Conservation (phyloP, 2,329 filamentous ascomycete genomes). For the Sporothrix euskadiensis region DNA sequence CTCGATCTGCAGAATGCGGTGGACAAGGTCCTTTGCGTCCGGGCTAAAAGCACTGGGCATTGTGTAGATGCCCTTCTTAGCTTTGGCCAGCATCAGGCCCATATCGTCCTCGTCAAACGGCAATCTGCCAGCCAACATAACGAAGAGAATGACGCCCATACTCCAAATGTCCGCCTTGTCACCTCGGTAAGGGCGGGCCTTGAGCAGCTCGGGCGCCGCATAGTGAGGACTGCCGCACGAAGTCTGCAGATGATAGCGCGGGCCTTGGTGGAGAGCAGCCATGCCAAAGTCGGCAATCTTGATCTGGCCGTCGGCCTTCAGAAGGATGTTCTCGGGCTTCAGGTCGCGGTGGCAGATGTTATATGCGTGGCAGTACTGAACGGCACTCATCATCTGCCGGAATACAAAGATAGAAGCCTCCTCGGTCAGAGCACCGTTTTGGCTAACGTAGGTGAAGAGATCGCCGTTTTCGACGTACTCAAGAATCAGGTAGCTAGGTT, state of each 20-base stretch:
- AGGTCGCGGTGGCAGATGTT: slow-evolving; percentile 95
- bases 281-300: slow-evolving; percentile 98
- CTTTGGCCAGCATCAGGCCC: slow-evolving; percentile 61
- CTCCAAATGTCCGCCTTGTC: slow-evolving; percentile 94
- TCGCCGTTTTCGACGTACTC: slow-evolving; percentile 82
- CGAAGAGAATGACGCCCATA: slow-evolving; percentile 84
- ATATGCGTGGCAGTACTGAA: slow-evolving; percentile 90
- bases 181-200: slow-evolving; percentile 74
- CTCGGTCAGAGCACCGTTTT: slow-evolving; percentile 72
- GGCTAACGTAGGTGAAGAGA: slow-evolving; percentile 82
- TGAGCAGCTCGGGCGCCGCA: slow-evolving; percentile 87
- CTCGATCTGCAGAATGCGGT: slow-evolving; percentile 74
- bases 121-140: slow-evolving; percentile 77
- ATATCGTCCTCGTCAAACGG: slow-evolving; percentile 76
- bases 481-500: slow-evolving; percentile 79
- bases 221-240: slow-evolving; percentile 97
- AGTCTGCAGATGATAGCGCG: slow-evolving; percentile 76
- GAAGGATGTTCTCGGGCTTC: slow-evolving; percentile 94
- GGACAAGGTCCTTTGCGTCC: slow-evolving; percentile 76
- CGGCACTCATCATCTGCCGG: slow-evolving; percentile 86
- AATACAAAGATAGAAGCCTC: slow-evolving; percentile 81
- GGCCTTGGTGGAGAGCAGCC: slow-evolving; percentile 84
- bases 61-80: slow-evolving; percentile 60
- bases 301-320: slow-evolving; percentile 73
- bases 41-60: slow-evolving; percentile 63